Percentiles rank a stretch among this genome's conserved stretches.
These are phyloP conservation scores for Neopestalotiopsis sp. DNA, from an alignment of 2,329 filamentous ascomycete genomes.

Conservation along the genomic window DNA sequence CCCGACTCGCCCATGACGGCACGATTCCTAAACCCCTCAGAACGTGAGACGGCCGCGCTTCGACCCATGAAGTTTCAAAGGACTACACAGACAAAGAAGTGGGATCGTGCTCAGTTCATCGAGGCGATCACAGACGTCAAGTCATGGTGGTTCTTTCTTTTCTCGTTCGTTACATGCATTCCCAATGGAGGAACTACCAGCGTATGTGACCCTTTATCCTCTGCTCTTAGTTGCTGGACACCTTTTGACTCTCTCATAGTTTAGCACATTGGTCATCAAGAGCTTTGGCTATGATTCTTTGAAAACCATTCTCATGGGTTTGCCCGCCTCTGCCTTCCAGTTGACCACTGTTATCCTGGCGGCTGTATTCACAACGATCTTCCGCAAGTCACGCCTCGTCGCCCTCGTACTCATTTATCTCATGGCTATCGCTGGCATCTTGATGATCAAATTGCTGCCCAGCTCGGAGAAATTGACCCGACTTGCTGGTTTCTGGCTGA, in stretches of 20 bases:
- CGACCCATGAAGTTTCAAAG: constrained; percentile 4
- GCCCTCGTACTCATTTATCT: constrained; percentile 71
- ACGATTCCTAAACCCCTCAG: constrained; percentile 58
- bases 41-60: constrained; percentile 38
- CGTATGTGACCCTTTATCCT: not conserved
- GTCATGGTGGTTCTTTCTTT: constrained; percentile 61
- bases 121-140: constrained; percentile 64
- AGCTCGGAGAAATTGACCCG: not conserved
- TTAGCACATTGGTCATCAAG: constrained; percentile 73
- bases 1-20: constrained; percentile 60
- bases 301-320: constrained; percentile 74
- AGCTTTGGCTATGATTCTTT: constrained; percentile 71
- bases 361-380: constrained; percentile 65
- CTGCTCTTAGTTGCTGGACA: not conserved
- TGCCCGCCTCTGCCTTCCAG: constrained; percentile 73
- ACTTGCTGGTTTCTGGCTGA: constrained; percentile 70
- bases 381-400: constrained; percentile 67
- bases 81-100: constrained; percentile 29
- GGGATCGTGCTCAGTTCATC: constrained; percentile 53
- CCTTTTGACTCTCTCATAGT: constrained; percentile 34
- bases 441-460: constrained; percentile 55
- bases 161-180: constrained; percentile 60
- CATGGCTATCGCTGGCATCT: constrained; percentile 75
- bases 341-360: constrained; percentile 69
- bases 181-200: constrained; percentile 61